These are phyloP conservation scores for Trichoderma simmonsii DNA, from an alignment of 2,329 filamentous ascomycete genomes.

Conservation along the genomic window DNA sequence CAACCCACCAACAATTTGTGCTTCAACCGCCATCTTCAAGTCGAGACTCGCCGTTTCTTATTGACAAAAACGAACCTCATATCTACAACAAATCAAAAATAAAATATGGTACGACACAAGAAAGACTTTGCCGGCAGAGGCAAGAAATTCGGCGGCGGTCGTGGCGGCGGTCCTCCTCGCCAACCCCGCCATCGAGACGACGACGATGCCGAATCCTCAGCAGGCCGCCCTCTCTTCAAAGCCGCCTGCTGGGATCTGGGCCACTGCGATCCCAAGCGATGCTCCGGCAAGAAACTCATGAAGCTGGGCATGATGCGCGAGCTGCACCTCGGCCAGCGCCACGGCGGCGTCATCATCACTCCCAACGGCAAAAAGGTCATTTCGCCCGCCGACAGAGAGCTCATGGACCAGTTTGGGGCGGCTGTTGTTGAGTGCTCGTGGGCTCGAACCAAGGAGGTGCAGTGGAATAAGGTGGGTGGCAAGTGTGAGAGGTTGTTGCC, in stretches of 20 bases:
- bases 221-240: slow-evolving; percentile 63
- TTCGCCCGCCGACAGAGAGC: slow-evolving; percentile 75
- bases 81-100: not conserved
- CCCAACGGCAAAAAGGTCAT: slow-evolving; percentile 87
- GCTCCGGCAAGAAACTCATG: slow-evolving; percentile 93
- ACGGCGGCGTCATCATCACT: slow-evolving; percentile 87
- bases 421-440: slow-evolving; percentile 97
- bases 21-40: not conserved
- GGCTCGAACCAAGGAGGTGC: slow-evolving; percentile 88
- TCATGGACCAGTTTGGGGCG: slow-evolving; percentile 85
- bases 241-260: slow-evolving; percentile 97
- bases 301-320: slow-evolving; percentile 90
- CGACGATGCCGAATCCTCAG: slow-evolving; percentile 33
- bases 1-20: not conserved
- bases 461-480: slow-evolving; percentile 86
- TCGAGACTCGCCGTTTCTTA: not conserved
- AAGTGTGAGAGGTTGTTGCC: slow-evolving; percentile 88
- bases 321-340: slow-evolving; percentile 85
- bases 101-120: slow-evolving; percentile 86
- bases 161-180: slow-evolving; percentile 48
- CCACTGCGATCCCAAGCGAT: slow-evolving; percentile 95
- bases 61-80: not conserved
- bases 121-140: slow-evolving; percentile 76
- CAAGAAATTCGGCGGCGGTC: slow-evolving; percentile 63
- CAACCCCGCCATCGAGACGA: slow-evolving; percentile 48